Conservation (phyloP, 2,329 filamentous ascomycete genomes). For the Ophiosphaerella korrae region DNA sequence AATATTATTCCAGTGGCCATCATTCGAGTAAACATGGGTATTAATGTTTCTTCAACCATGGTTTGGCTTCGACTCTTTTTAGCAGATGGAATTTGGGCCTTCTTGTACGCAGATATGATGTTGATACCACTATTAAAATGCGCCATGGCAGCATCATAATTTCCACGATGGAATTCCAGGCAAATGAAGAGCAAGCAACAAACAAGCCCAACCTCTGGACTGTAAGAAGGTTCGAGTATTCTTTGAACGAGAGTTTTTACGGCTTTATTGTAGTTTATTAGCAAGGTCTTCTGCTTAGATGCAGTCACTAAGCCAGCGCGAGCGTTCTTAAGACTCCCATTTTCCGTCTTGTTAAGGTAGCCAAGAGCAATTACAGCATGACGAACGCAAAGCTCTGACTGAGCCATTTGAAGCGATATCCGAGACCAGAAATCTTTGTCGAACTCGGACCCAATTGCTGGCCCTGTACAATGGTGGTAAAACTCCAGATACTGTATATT, state of each 20-base stretch:
- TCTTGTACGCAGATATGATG: slow-evolving; percentile 1
- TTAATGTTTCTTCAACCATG: slow-evolving; percentile 16
- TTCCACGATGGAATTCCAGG: slow-evolving; percentile 50
- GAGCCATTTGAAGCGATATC: slow-evolving; percentile 48
- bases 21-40: slow-evolving; percentile 20
- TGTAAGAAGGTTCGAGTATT: slow-evolving; percentile 34
- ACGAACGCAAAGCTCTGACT: slow-evolving; percentile 46
- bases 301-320: neutral
- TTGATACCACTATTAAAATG: slow-evolving; percentile 38
- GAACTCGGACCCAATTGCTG: slow-evolving; percentile 42
- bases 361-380: slow-evolving; percentile 50
- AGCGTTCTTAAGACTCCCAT: slow-evolving; percentile 7
- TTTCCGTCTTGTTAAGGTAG: slow-evolving; percentile 31
- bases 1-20: slow-evolving; percentile 18
- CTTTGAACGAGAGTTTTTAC: slow-evolving; percentile 29
- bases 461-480: slow-evolving; percentile 48
- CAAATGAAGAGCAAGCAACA: slow-evolving; percentile 51
- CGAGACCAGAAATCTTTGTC: slow-evolving; percentile 48
- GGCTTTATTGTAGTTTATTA: slow-evolving; percentile 50
- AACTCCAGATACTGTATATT: slow-evolving; percentile 37
- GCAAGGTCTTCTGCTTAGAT: slow-evolving; percentile 21
- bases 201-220: slow-evolving; percentile 44
- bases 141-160: slow-evolving; percentile 43
- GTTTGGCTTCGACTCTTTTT: neutral
- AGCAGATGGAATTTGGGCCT: neutral